Conservation (phyloP, 2,329 filamentous ascomycete species). For the Pleoardoris graminearum region DNA sequence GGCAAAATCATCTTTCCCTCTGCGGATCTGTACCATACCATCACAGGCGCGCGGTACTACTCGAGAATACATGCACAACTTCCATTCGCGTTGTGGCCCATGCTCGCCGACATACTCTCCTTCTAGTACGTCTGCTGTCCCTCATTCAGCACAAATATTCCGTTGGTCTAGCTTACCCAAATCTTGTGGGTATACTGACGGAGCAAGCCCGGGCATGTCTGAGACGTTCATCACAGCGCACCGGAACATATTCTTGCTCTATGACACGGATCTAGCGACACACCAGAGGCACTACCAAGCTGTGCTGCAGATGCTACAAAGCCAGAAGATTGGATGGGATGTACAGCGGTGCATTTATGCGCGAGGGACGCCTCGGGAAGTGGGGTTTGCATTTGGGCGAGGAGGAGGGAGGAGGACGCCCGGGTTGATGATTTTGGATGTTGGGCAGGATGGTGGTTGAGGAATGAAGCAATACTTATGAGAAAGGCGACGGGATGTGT, state of each 20-base stretch:
- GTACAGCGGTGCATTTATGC: conserved; percentile 1
- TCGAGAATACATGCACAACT: not conserved
- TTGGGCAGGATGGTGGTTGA: not conserved
- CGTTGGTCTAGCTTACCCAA: too few species aligned
- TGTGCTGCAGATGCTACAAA: conserved; percentile 2
- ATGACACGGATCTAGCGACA: not conserved
- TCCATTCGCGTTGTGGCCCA: not conserved
- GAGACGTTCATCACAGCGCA: not conserved
- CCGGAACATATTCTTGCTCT: conserved; percentile 4
- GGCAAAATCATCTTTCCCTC: conserved; percentile 23
- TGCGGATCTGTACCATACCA: not conserved
- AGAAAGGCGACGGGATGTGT: not conserved
- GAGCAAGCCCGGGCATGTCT: conserved; percentile 5
- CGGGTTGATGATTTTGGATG: conserved; percentile 5
- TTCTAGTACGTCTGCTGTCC: conserved; percentile 4
- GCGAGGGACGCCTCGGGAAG: not conserved
- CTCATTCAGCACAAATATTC: too few species aligned
- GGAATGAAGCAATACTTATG: not conserved
- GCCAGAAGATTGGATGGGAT: conserved; percentile 5
- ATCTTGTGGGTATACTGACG: too few species aligned
- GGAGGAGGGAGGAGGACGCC: not conserved
- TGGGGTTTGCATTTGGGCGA: not conserved
- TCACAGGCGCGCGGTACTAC: conserved; percentile 1
- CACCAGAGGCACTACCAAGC: not conserved
- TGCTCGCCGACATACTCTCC: not conserved